phyloP scores from a whole-genome alignment of 805 yeast species.

The Sugiyamaella chiloensis region DNA sequence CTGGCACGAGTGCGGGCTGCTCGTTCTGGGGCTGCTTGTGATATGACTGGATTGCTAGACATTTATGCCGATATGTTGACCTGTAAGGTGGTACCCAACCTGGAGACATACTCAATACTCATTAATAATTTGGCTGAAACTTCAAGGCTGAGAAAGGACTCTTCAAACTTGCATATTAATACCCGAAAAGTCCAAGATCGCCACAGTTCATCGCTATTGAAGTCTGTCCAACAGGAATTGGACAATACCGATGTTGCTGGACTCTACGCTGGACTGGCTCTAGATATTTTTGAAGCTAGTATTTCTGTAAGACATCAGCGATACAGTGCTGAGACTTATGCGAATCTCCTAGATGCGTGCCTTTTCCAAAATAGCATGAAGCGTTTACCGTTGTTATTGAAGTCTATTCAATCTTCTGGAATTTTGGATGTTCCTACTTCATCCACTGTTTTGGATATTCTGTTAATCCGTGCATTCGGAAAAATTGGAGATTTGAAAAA shows the following conservation, averaged over 20 bases:
- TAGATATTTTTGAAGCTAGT: slow-evolving; percentile 32
- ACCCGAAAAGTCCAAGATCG: not conserved
- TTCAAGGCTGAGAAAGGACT: not conserved
- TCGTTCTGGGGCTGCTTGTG: not conserved
- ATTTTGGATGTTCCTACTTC: not conserved
- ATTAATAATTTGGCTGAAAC: slow-evolving; percentile 24
- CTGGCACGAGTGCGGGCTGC: slow-evolving; percentile 1
- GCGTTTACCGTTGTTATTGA: slow-evolving; percentile 6
- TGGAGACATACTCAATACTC: slow-evolving; percentile 29
- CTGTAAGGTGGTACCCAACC: slow-evolving; percentile 26
- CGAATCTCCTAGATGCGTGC: slow-evolving; percentile 21
- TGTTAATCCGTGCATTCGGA: slow-evolving; percentile 26
- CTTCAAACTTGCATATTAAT: not conserved
- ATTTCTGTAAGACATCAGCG: slow-evolving; percentile 22
- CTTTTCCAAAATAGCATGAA: slow-evolving; percentile 16
- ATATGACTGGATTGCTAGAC: slow-evolving; percentile 22
- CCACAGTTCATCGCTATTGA: slow-evolving; percentile 10
- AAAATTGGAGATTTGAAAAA: slow-evolving; percentile 17
- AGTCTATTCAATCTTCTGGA: slow-evolving; percentile 10
- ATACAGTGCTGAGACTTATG: slow-evolving; percentile 23
- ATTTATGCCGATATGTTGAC: slow-evolving; percentile 29
- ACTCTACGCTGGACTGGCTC: slow-evolving; percentile 27
- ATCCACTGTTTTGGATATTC: slow-evolving; percentile 18
- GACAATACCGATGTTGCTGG: slow-evolving; percentile 16
- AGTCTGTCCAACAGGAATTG: slow-evolving; percentile 13